Evolutionary conservation across 1,284 basidiomycete species (phyloP).

Genomic region (Neonothopanus nambi): DNA sequence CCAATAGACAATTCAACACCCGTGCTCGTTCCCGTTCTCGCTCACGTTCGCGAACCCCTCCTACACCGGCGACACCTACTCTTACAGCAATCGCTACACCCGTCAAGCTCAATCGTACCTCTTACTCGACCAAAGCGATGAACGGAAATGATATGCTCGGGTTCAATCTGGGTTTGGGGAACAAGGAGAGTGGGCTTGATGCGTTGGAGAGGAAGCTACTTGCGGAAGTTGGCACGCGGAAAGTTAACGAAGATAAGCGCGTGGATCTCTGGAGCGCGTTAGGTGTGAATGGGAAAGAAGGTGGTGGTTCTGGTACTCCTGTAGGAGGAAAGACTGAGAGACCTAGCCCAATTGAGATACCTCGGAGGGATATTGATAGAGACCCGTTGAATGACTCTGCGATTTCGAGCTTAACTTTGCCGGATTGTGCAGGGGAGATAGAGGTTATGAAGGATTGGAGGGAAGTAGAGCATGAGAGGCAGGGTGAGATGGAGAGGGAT

Average conservation of each 20-base stretch:
- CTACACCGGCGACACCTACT: conserved; percentile 52
- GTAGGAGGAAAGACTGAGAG: conserved; percentile 1
- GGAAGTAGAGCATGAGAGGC: conserved; percentile 14
- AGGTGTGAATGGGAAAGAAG: conserved; percentile 19
- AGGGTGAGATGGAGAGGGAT: conserved; percentile 25
- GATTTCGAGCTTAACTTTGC: conserved; percentile 74
- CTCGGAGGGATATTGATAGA: conserved; percentile 12
- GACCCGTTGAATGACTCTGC: conserved; percentile 61
- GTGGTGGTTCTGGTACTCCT: conserved; percentile 12
- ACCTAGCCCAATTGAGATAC: conserved; percentile 17
- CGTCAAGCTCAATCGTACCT: neutral
- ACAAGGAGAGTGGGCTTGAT: conserved; percentile 44
- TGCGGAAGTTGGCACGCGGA: conserved; percentile 55
- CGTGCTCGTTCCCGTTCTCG: neutral
- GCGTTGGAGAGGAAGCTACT: conserved; percentile 51
- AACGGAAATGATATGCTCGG: neutral
- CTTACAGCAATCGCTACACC: conserved; percentile 44
- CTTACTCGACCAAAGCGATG: conserved; percentile 4
- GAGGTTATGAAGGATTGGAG: conserved; percentile 1
- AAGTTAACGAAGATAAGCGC: conserved; percentile 28
- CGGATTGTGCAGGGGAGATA: conserved; percentile 36
- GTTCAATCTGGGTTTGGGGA: neutral
- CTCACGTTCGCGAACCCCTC: conserved; percentile 4
- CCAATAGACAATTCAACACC: neutral
- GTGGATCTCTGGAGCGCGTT: conserved; percentile 52